Conservation (phyloP, 2,329 filamentous ascomycete species). For the Daldinia sp. region DNA sequence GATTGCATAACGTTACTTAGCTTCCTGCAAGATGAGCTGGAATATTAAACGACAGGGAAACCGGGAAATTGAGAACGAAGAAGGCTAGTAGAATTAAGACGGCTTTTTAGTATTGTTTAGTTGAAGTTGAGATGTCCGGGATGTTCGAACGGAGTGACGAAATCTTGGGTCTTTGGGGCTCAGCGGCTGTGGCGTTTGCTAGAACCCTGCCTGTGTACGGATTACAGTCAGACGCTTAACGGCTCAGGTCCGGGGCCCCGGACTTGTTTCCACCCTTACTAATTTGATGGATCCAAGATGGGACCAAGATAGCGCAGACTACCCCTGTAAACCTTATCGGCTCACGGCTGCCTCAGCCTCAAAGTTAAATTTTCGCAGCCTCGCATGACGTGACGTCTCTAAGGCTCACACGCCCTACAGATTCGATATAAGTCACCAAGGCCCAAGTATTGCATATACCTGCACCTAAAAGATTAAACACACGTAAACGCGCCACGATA, state of each 20-base stretch:
- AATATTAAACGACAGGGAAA: slow-evolving; percentile 22
- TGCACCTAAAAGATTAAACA: neutral
- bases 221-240: neutral
- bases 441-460: neutral
- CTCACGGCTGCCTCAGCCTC: slow-evolving; percentile 32
- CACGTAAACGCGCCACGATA: neutral
- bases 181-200: slow-evolving; percentile 32
- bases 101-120: neutral
- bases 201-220: neutral
- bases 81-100: slow-evolving; percentile 14
- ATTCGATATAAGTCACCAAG: neutral
- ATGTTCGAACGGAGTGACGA: slow-evolving; percentile 9
- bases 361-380: slow-evolving; percentile 32
- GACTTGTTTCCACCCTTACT: slow-evolving; percentile 23
- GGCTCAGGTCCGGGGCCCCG: slow-evolving; percentile 17
- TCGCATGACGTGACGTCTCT: slow-evolving; percentile 38
- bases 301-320: slow-evolving; percentile 16
- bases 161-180: slow-evolving; percentile 25
- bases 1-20: slow-evolving; percentile 23
- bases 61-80: slow-evolving; percentile 23
- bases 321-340: slow-evolving; percentile 32
- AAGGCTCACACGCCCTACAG: slow-evolving; percentile 10
- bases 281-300: slow-evolving; percentile 11
- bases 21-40: slow-evolving; percentile 20
- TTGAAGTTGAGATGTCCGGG: slow-evolving; percentile 27